A percentile compares a stretch with the other conserved stretches of the same genome.
Conservation (phyloP, 177 flowering plant genomes). For the Vitis hybrid region DNA sequence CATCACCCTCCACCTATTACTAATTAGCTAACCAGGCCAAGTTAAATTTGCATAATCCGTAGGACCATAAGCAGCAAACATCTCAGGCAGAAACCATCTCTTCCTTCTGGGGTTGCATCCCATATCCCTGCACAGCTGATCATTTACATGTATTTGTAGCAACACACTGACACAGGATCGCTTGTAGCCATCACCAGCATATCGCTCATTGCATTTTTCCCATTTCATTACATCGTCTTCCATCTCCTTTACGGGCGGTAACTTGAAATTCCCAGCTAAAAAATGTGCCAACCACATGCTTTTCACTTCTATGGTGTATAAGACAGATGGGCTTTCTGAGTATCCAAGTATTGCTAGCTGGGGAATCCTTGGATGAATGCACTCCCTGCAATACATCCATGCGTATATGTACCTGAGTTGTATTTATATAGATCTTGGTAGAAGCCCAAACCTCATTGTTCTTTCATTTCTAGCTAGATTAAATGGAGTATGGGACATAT, state of each 20-base stretch:
- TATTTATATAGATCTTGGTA: too few relatives aligned
- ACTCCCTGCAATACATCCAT: constrained; percentile 21
- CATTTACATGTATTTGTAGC: constrained; percentile 33
- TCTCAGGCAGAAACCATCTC: constrained; percentile 24
- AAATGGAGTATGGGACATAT: too few relatives aligned
- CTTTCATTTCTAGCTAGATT: too few relatives aligned
- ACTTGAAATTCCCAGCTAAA: constrained; percentile 31
- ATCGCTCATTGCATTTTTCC: constrained; percentile 19
- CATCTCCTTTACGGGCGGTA: constrained; percentile 34
- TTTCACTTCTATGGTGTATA: constrained; percentile 32
- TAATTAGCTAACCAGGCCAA: not conserved
- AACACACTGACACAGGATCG: constrained; percentile 22
- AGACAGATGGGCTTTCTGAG: constrained; percentile 21
- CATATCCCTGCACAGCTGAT: constrained; percentile 41
- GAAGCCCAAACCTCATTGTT: too few relatives aligned
- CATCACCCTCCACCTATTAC: too few relatives aligned
- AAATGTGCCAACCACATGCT: constrained; percentile 36
- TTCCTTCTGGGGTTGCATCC: constrained; percentile 34
- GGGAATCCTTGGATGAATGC: constrained; percentile 44
- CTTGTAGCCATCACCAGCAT: constrained; percentile 15
- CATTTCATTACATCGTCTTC: constrained; percentile 27
- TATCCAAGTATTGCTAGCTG: constrained; percentile 41
- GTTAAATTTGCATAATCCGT: constrained; percentile 20
- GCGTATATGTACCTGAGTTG: too few relatives aligned
- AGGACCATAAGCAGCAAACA: constrained; percentile 30